Conservation (phyloP, 495 filamentous ascomycete genomes). For the Penicillium verhagenii region DNA sequence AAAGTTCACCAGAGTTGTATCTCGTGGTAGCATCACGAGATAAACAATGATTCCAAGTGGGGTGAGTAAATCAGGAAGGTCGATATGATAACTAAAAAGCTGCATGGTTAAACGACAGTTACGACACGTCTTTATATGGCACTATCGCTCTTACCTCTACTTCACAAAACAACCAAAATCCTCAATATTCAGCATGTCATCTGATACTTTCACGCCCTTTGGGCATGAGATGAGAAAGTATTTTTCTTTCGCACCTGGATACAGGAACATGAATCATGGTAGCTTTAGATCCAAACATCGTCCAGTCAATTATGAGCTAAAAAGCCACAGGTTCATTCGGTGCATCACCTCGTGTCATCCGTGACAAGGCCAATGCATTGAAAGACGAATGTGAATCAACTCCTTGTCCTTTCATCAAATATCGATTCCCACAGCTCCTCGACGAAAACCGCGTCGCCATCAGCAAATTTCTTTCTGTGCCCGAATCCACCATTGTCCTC, state of each 20-base stretch:
- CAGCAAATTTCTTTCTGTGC: slow-evolving; percentile 60
- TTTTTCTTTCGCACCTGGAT: slow-evolving; percentile 62
- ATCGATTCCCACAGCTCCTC: slow-evolving; percentile 55
- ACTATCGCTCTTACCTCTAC: neutral
- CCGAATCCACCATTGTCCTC: slow-evolving; percentile 61
- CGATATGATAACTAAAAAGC: neutral
- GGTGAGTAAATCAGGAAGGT: neutral
- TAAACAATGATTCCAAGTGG: neutral
- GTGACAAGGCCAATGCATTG: slow-evolving; percentile 49
- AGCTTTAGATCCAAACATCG: neutral
- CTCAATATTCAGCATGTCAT: neutral
- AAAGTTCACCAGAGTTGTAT: slow-evolving; percentile 10
- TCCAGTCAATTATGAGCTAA: neutral
- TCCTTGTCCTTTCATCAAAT: slow-evolving; percentile 71
- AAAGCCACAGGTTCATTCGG: slow-evolving; percentile 64
- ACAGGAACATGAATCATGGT: slow-evolving; percentile 77
- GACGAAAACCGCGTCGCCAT: slow-evolving; percentile 61
- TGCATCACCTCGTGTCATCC: slow-evolving; percentile 59
- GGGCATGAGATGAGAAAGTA: slow-evolving; percentile 56
- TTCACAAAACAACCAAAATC: neutral
- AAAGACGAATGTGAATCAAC: slow-evolving; percentile 57
- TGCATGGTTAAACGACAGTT: neutral
- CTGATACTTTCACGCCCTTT: slow-evolving; percentile 24
- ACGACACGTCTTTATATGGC: neutral
- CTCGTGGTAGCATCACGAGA: slow-evolving; percentile 8